phyloP scores from a whole-genome alignment of 768 basidiomycete species.

The Trametes elegans region DNA sequence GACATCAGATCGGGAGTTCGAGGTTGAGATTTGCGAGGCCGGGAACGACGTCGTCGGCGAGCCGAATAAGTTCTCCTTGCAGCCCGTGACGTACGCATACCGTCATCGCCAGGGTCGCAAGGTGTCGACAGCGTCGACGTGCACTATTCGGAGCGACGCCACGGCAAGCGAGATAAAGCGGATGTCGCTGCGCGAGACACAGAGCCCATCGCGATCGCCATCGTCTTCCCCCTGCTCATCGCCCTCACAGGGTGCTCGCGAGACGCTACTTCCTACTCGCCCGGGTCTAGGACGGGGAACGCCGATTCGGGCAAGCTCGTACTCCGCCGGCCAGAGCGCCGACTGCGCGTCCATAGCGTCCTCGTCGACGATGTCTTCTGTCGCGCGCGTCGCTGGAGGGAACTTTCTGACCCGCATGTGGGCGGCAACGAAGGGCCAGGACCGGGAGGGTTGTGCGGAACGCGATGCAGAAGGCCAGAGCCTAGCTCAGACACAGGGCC shows the following conservation, averaged over 20 bases:
- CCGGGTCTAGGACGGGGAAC: conserved; percentile 29
- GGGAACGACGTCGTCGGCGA: background rate
- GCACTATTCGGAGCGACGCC: conserved; percentile 34
- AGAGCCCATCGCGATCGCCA: conserved; percentile 1
- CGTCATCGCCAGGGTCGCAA: conserved; percentile 41
- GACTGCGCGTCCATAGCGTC: conserved; percentile 1
- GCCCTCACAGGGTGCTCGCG: conserved; percentile 24
- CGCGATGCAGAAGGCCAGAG: conserved; percentile 20
- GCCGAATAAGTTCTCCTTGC: conserved; percentile 2
- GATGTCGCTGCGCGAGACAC: conserved; percentile 5
- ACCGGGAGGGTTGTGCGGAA: conserved; percentile 20
- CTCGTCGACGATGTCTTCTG: conserved; percentile 26
- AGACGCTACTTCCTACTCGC: conserved; percentile 10
- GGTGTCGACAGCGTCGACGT: conserved; percentile 35
- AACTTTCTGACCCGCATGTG: conserved; percentile 75
- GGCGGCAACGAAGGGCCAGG: conserved; percentile 48
- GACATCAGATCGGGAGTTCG: conserved; percentile 20
- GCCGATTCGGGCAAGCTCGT: conserved; percentile 24
- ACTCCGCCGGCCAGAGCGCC: background rate
- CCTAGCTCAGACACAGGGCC: conserved; percentile 29
- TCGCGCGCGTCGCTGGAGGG: conserved; percentile 26
- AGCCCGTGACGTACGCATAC: conserved; percentile 26
- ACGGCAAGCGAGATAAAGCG: conserved; percentile 22
- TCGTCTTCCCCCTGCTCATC: conserved; percentile 20
- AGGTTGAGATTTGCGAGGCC: conserved; percentile 22